phyloP scores from a whole-genome alignment of 1,284 basidiomycete species.

The Boletus holoroseus region DNA sequence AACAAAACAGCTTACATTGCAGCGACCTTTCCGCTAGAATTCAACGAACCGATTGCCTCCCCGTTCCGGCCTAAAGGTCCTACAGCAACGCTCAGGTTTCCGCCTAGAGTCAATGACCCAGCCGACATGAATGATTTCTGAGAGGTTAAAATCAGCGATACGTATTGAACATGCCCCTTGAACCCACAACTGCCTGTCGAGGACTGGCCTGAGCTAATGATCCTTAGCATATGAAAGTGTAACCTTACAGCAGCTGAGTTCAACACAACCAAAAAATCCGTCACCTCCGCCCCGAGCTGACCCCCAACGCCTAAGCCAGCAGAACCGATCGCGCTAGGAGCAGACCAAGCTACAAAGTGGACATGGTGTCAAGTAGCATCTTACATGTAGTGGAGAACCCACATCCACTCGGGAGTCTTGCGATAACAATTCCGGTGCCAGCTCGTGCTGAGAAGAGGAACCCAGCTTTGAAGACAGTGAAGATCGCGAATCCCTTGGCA shows the following conservation, averaged over 20 bases:
- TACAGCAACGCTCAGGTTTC: constrained; percentile 89
- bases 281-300: constrained; percentile 82
- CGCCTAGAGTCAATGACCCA: constrained; percentile 86
- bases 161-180: constrained; percentile 4
- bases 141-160: constrained; percentile 11
- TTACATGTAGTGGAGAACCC: constrained; percentile 34
- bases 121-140: constrained; percentile 92
- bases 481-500: constrained; percentile 83
- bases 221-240: constrained; percentile 18
- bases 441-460: constrained; percentile 76
- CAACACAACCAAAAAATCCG: constrained; percentile 91
- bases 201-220: constrained; percentile 2
- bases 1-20: constrained; percentile 64
- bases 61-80: constrained; percentile 94
- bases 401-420: constrained; percentile 79
- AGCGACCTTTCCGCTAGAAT: constrained; percentile 81
- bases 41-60: constrained; percentile 85
- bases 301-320: constrained; percentile 89
- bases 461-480: constrained; percentile 75
- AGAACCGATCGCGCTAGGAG: constrained; percentile 93
- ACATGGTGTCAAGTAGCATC: not conserved
- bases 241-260: constrained; percentile 70
- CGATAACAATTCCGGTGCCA: constrained; percentile 91
- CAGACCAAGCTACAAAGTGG: constrained; percentile 70
- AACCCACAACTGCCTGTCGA: constrained; percentile 55